Conservation (phyloP, 257 asterid species). For the Datura wrightii region DNA sequence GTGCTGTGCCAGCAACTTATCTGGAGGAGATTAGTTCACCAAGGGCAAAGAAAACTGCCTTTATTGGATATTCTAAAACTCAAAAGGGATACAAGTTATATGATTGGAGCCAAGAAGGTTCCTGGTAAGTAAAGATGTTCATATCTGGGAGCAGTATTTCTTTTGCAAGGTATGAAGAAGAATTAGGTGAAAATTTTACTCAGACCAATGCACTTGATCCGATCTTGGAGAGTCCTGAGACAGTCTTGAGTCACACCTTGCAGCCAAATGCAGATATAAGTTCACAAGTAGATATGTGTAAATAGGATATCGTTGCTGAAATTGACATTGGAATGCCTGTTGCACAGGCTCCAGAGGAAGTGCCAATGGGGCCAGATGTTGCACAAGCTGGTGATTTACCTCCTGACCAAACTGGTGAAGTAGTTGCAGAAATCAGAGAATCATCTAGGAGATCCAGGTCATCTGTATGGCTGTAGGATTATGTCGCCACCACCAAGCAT, state of each 20-base stretch:
- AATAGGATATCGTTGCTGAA: neutral
- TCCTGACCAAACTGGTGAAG: neutral
- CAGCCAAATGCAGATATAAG: constrained; percentile 1
- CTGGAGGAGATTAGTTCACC: neutral
- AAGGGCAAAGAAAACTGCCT: neutral
- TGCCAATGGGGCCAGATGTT: neutral
- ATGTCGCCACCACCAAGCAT: neutral
- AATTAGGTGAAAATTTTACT: neutral
- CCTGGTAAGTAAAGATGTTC: neutral
- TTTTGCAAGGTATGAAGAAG: neutral
- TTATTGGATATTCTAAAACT: neutral
- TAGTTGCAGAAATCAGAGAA: neutral
- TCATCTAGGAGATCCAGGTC: neutral
- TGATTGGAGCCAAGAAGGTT: neutral
- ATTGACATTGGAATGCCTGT: neutral
- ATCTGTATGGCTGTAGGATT: neutral
- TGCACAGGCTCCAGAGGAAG: neutral
- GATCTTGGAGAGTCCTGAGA: neutral
- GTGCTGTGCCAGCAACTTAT: neutral
- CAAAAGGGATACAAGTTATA: neutral
- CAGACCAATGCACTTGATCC: neutral
- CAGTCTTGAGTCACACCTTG: neutral
- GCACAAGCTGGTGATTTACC: neutral
- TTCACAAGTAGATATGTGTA: neutral
- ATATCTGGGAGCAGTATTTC: neutral